Evolutionary conservation across 306 rosid genomes (phyloP), one percentile per base, ranked within the genome.

Genomic region (Acmispon strigosus): DNA sequence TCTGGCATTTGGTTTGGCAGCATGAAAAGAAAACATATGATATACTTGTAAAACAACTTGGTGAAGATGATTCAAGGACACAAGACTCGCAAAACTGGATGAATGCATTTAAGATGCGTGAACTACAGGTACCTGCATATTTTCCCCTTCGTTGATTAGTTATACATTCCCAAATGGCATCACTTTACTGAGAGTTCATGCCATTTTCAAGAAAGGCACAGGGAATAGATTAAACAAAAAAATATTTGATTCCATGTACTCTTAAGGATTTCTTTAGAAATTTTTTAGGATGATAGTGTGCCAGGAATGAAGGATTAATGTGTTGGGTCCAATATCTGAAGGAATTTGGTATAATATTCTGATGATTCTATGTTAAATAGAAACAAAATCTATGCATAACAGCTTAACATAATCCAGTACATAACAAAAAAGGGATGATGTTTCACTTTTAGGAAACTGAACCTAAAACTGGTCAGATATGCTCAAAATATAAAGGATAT

Each of bases 1-100:
- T 50, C n/a, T 62, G 37, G 49, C 55, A 12, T 71, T 77, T 82
- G 64, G 52, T 49, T 17, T 70, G 72, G 24, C 91, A 91, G 97
- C 93, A 91, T 78, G 97, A 91, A 80, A 87, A 89, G 81, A 89
- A 73, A 84, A 91, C 97, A 0, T 89, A 69, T 72, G 96, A 91
- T 48, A 89, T 91, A 71, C 82, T 85, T 59, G 88, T 81, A 81
- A 91, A 91, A 77, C 97, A 91, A 79, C 81, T 91, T 67, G 97
- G 97, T 32, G 90, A 85, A 86, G 93, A 89, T 72, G 96, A 91
- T 79, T 77, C 91, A 24, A 84, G 89, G 78, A 87, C 97, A 3
- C 93, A 83, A 3, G 97, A 89, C 63, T 87, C 97, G 0, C 80
- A 47, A 69, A 87, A 89, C 76, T 91, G 97, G 97, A 87, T 91